A percentile compares a stretch with the other conserved stretches of the same genome.
phyloP scores from a whole-genome alignment of 768 basidiomycete genomes.

The Tulasnella sp. region DNA sequence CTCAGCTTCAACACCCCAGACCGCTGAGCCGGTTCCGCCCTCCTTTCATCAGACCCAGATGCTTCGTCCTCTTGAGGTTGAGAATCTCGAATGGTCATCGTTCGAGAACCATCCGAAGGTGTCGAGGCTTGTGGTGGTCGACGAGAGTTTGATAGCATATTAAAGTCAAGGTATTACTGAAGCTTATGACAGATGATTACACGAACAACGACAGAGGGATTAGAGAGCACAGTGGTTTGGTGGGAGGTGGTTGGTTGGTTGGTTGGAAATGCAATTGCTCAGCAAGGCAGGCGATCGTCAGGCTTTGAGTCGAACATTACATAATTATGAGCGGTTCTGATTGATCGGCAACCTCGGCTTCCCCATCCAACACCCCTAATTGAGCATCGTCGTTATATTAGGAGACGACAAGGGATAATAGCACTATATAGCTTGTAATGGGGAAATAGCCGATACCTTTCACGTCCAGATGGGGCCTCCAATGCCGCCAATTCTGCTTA shows the following conservation, averaged over 20 bases:
- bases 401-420: too few species aligned
- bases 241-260: neutral
- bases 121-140: constrained; percentile 20
- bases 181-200: neutral
- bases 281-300: neutral
- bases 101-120: constrained; percentile 40
- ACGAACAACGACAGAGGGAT: neutral
- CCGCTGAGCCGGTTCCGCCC: constrained; percentile 28
- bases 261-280: constrained; percentile 9
- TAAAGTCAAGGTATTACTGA: neutral
- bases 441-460: neutral
- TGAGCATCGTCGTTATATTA: neutral
- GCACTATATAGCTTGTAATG: neutral
- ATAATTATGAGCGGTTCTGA: neutral
- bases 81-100: constrained; percentile 39
- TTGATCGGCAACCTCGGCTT: neutral
- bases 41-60: neutral
- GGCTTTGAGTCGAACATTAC: constrained; percentile 11
- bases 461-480: too few species aligned
- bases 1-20: constrained; percentile 59
- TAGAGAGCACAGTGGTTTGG: neutral
- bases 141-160: constrained; percentile 6
- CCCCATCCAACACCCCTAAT: neutral
- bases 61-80: constrained; percentile 34
- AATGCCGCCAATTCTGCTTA: too few species aligned